Evolutionary conservation across 441 rosid species (phyloP), one percentile per base, ranked within the genome.

Genomic region (Brassica balearica): DNA sequence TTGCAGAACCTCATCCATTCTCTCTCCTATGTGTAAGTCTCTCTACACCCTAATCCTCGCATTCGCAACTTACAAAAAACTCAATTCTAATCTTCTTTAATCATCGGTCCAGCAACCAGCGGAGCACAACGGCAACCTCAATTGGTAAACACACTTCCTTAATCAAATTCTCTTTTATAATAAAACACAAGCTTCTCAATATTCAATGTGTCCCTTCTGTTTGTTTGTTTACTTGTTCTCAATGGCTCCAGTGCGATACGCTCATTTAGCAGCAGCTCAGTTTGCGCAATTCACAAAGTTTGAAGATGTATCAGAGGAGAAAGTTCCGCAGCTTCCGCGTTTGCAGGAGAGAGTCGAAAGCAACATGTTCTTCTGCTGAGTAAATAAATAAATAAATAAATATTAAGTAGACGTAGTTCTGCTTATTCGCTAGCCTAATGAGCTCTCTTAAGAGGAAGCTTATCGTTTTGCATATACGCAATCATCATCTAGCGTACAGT

Each of bases 171-270:
- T 69, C 64, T 22, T 60, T 19, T 22, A 22, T 22, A 22, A 22
- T 22, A 22, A 22, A 22, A 22, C 23, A 2, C 23, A 22, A 22
- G 38, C 38, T 34, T 34, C 38, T 34, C 38, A 34, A 6, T 34
- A 34, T 34, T 34, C 8, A 34, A 34, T 34, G 38, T 34, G 38
- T 34, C 38, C 15, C 1, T 22, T 62, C 70, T 51, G 17, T 58
- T 20, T 61, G 15, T 41, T 53, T 65, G 32, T 61, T 20, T 22
- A 22, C 23, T 22, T 51, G 12, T 48, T 34, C 43, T 73, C 92
- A 93, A 97, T 92, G 82, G 98, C 99, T 76, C 98, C 99, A 0
- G 84, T 96, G 63, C 87, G 91, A 43, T 94, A 94, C 5, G 98
- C 99, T 22, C 99, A 96, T 79, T 94, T 89, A 2, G 98, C 97